Evolutionary conservation across 306 rosid genomes (phyloP).

Genomic region (Cucurbita maxima): DNA sequence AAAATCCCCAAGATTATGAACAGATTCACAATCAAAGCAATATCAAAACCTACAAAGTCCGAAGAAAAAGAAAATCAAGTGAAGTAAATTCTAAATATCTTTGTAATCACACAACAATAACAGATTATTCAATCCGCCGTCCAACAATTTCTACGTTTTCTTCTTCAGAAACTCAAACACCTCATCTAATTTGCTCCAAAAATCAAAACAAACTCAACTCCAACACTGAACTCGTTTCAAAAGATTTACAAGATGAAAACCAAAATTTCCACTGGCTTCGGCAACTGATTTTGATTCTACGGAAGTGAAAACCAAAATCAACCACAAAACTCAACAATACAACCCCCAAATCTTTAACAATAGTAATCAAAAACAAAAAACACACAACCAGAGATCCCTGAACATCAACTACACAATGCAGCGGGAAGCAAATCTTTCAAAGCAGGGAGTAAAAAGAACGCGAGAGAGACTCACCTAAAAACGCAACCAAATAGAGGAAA

Average conservation of each 20-base stretch:
- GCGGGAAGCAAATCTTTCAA: slow-evolving; percentile 31
- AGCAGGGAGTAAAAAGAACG: slow-evolving; percentile 14
- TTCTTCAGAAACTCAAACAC: neutral
- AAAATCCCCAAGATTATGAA: slow-evolving; percentile 16
- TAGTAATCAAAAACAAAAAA: slow-evolving; percentile 3
- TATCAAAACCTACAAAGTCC: slow-evolving; percentile 10
- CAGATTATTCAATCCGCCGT: slow-evolving; percentile 1
- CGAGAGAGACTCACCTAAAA: neutral
- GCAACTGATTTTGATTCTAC: neutral
- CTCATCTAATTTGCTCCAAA: neutral
- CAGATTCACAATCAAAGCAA: slow-evolving; percentile 14
- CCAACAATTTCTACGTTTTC: neutral
- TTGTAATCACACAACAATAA: slow-evolving; percentile 4
- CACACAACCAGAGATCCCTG: slow-evolving; percentile 20
- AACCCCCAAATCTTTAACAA: neutral
- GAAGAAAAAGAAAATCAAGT: slow-evolving; percentile 5
- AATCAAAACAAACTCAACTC: neutral
- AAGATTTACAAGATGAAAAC: neutral
- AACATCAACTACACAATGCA: slow-evolving; percentile 16
- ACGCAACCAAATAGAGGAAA: slow-evolving; percentile 23
- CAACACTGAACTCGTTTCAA: neutral
- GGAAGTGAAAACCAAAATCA: slow-evolving; percentile 12
- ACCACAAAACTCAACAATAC: neutral
- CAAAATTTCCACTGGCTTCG: neutral
- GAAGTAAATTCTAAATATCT: slow-evolving; percentile 1